Conservation (phyloP, 768 basidiomycete genomes). For the Leccinum arenicola region DNA sequence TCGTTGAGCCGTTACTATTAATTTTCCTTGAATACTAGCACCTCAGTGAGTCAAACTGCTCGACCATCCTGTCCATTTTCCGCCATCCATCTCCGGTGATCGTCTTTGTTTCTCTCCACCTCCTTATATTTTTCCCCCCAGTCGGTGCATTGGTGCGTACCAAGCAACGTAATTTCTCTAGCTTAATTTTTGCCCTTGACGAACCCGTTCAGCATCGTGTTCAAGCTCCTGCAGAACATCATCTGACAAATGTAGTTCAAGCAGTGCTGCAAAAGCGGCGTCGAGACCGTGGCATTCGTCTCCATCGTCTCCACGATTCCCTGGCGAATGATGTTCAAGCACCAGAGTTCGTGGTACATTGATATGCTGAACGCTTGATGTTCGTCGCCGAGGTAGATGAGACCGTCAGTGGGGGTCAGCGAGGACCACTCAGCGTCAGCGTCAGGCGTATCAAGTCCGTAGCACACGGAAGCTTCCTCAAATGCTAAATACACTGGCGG, state of each 20-base stretch:
- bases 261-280: slow-evolving; percentile 1
- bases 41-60: not conserved
- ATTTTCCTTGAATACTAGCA: no score
- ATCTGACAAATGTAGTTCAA: slow-evolving; percentile 8
- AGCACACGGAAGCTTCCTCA: not conserved
- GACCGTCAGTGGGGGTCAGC: not conserved
- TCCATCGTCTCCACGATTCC: not conserved
- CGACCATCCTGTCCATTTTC: not conserved
- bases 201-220: slow-evolving; percentile 3
- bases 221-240: slow-evolving; percentile 4
- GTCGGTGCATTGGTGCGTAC: slow-evolving; percentile 1
- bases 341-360: slow-evolving; percentile 5
- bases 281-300: not conserved
- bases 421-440: not conserved
- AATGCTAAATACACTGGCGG: not conserved
- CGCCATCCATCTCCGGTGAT: not conserved
- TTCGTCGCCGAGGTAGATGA: slow-evolving; percentile 2
- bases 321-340: slow-evolving; percentile 2
- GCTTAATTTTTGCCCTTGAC: not conserved
- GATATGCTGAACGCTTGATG: not conserved
- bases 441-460: not conserved
- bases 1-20: no score
- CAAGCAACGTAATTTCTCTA: not conserved
- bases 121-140: not conserved
- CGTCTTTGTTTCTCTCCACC: not conserved